Conservation (phyloP, 306 rosid genomes). For the Corylus americana region DNA sequence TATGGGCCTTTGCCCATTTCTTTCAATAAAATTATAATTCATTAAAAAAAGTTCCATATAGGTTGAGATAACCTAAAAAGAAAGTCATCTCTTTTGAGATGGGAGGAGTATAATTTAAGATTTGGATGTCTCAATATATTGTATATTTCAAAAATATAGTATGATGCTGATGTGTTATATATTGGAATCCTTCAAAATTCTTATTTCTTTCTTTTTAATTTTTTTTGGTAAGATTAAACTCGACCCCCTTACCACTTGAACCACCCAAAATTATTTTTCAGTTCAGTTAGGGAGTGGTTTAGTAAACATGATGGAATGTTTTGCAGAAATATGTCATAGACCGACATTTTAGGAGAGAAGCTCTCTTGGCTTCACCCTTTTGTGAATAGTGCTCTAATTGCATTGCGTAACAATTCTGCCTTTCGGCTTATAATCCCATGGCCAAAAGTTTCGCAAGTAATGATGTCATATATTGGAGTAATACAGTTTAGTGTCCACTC, state of each 20-base stretch:
- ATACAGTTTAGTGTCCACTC: background rate
- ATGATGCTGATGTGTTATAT: background rate
- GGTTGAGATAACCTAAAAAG: too few relatives aligned
- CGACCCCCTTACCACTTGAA: background rate
- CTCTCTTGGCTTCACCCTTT: background rate
- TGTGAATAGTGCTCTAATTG: background rate
- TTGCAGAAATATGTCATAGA: background rate
- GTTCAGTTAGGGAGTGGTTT: background rate
- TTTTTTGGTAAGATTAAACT: background rate
- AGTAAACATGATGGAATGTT: background rate
- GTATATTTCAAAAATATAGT: background rate
- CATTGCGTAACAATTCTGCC: background rate
- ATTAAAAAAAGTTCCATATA: too few relatives aligned
- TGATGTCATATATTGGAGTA: background rate
- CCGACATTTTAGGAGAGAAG: background rate
- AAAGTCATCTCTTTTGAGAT: too few relatives aligned
- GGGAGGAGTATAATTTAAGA: background rate
- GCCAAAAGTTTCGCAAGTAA: background rate
- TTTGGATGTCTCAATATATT: background rate
- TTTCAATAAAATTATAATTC: too few relatives aligned
- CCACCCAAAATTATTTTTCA: background rate
- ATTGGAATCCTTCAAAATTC: too few relatives aligned
- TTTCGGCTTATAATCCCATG: background rate
- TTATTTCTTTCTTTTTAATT: background rate
- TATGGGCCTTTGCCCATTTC: too few relatives aligned